Evolutionary conservation across 2,329 filamentous ascomycete genomes (phyloP), one percentile per base, ranked within the genome.

Genomic region (Aureobasidium sp.): DNA sequence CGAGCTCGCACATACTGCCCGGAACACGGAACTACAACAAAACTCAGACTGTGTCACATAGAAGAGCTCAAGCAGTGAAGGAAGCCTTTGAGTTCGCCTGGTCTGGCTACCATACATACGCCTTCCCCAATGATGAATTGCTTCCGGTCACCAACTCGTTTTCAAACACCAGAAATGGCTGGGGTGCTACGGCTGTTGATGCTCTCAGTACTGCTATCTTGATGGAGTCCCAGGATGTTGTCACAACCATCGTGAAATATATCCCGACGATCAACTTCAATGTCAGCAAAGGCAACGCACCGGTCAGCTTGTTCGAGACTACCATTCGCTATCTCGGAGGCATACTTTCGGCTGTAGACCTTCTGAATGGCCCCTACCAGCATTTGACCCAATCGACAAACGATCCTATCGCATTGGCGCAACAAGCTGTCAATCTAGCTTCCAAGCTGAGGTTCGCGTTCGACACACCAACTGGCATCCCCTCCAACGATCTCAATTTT

Each of bases 241-340:
- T 94, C 15, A 77, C 86, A 46, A 78, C 85, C 59, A 91, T 95
- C 65, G 74, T 96, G 23, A 78, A 87, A 6, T 87, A 86, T 70
- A 82, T 96, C 50, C 81, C 84, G 0, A 82, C 75, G 0, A 87
- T 95, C 69, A 79, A 95, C 73, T 96, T 90, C 70, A 81, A 81
- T 46, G 77, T 79, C 12, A 89, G 67, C 42, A 62, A 67, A 51
- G 64, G 68, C 0, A 69, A 78, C 2, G 74, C 79, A 1, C 74
- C 79, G 10, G 85, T 96, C 53, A 93, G 88, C 41, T 75, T 96
- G 8, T 96, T 96, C 69, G 91, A 96, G 75, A 95, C 90, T 0
- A 96, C 90, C 0, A 96, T 96, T 70, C 86, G 91, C 32, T 96
- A 96, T 69, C 77, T 96, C 0, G 91, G 84, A 10, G 91, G 91